Base-by-base conservation (phyloP, 2,329 filamentous ascomycete genomes). In the Penicillium sp. region DNA sequence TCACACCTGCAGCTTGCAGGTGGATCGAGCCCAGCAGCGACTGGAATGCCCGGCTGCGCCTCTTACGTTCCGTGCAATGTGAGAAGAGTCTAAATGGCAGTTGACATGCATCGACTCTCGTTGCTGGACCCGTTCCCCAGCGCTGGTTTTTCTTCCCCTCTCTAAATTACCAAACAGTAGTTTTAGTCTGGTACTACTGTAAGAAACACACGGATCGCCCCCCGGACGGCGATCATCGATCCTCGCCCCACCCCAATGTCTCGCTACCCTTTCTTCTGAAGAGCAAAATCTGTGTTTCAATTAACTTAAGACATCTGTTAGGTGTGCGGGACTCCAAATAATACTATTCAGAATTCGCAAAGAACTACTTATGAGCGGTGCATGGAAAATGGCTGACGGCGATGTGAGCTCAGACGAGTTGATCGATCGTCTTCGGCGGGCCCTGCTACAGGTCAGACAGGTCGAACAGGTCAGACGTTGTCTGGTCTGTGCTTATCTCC, bases 41-140 rank as follows among this genome's bases (percentile, higher is more conserved):
- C 51, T 62, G 61, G 62, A 64, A 65, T 65, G 62, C 46, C 37
- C 60, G 60, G 60, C 62, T 63, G 61, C 58, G 52, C 51, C 59
- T 64, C 48, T 50, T 55, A 48, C 42, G 23, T 62, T 58, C 62
- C 62, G 62, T 34, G 52, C 51, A 64, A 65, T 65, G 62, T 65
- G 62, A 65, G 54, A 59, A 61, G 60, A 65, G 61, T 62, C 58
- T 61, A 64, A 61, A 55, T 49, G 34, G 19, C 21, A 31, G 28
- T 54, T 60, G 51, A 63, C 62, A 60, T 64, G 62, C 61, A 64
- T 23, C 39, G 34, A 40, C 10, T 37, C 29, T 31, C 24, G 7
- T 23, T 31, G n/a, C 28, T 14, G 14, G 23, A 37, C 19, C 42
- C 31, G 42, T n/a, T n/a, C 36, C 21, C 49, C 40, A 31, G n/a